These are phyloP conservation scores for Fusarium chuoi DNA, from an alignment of 2,329 filamentous ascomycete genomes.

Conservation along the genomic window DNA sequence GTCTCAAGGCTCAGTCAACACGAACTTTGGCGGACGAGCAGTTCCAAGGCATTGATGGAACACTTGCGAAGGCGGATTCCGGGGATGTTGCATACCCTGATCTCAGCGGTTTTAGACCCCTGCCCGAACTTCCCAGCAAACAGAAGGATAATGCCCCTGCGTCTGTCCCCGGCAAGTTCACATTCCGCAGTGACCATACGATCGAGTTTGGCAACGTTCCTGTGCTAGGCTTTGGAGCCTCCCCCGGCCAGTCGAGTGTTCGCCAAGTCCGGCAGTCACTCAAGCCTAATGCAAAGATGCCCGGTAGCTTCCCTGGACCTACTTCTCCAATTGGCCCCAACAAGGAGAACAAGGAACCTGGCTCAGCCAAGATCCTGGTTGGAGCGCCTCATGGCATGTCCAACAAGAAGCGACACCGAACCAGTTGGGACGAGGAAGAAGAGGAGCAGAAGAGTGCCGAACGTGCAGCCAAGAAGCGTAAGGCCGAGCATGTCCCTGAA, in stretches of 20 bases:
- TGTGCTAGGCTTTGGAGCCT: slow-evolving; percentile 64
- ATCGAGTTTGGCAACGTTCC: slow-evolving; percentile 65
- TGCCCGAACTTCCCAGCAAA: slow-evolving; percentile 43
- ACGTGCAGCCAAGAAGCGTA: slow-evolving; percentile 69
- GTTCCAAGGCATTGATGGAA: slow-evolving; percentile 47
- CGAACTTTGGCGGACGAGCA: slow-evolving; percentile 36
- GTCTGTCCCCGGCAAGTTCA: slow-evolving; percentile 67
- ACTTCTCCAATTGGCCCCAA: slow-evolving; percentile 53
- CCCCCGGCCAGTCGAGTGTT: slow-evolving; percentile 68
- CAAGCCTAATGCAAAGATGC: slow-evolving; percentile 58
- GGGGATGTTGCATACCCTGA: slow-evolving; percentile 63
- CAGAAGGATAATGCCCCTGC: slow-evolving; percentile 45
- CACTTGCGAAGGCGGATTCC: slow-evolving; percentile 40
- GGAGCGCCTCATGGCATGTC: slow-evolving; percentile 69
- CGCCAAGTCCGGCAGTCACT: slow-evolving; percentile 68
- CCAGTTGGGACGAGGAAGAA: slow-evolving; percentile 66
- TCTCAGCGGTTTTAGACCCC: slow-evolving; percentile 55
- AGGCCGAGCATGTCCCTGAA: slow-evolving; percentile 59
- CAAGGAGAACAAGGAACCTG: slow-evolving; percentile 65
- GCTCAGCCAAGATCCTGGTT: slow-evolving; percentile 49
- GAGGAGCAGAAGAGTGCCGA: slow-evolving; percentile 59
- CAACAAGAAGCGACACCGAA: slow-evolving; percentile 74
- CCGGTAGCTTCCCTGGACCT: slow-evolving; percentile 63
- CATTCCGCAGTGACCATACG: slow-evolving; percentile 73
- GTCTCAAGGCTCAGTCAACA: slow-evolving; percentile 55